Evolutionary conservation across 2,329 filamentous ascomycete species (phyloP).

Genomic region (Botrytis hyacinthi): DNA sequence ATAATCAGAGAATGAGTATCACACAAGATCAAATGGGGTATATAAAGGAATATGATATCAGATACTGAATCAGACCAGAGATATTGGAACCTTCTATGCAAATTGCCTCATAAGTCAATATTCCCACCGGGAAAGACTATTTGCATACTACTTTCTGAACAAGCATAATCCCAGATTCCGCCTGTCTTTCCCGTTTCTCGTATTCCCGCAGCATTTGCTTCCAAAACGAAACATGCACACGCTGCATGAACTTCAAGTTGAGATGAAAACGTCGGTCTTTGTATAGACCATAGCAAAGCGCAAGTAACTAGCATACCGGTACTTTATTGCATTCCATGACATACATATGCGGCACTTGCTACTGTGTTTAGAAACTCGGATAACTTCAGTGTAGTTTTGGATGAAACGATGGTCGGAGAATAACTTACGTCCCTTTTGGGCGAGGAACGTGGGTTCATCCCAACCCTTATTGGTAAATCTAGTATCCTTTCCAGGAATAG

Average conservation of each 20-base stretch:
- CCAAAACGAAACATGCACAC: neutral
- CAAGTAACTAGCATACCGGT: neutral
- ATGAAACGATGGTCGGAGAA: conserved; percentile 1
- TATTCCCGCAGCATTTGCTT: neutral
- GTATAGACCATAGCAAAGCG: neutral
- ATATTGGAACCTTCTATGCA: neutral
- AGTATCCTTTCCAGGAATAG: neutral
- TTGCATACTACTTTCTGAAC: neutral
- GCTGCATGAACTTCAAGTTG: neutral
- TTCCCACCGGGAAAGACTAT: neutral
- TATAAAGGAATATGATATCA: neutral
- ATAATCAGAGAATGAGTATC: neutral
- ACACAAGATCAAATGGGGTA: neutral
- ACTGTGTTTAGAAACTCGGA: neutral
- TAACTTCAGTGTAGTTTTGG: neutral
- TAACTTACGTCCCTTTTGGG: neutral
- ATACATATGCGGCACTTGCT: neutral
- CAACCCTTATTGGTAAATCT: neutral
- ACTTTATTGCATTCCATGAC: neutral
- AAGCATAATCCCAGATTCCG: conserved; percentile 4
- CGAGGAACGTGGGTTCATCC: conserved; percentile 4
- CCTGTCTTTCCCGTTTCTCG: neutral
- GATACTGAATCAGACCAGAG: neutral
- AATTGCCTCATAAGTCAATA: neutral
- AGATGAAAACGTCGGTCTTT: neutral